Base-by-base conservation (phyloP, 345 rosid species). In the Cardamine chenopodiifolia region DNA sequence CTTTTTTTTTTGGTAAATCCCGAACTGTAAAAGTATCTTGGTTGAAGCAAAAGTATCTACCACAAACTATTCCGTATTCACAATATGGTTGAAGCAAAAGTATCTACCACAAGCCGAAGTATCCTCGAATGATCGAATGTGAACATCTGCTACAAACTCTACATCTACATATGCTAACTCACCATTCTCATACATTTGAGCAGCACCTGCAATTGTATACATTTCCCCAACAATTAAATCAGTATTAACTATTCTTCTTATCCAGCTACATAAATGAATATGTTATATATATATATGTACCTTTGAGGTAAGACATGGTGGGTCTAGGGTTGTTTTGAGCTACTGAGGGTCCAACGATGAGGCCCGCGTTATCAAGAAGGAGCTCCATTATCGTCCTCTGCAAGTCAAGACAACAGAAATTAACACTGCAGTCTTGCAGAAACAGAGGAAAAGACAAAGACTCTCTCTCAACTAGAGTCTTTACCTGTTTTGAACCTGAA, bases 101-200 rank as follows among this genome's bases (percentile, higher is more conserved):
- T 93, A 93, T 59, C 97, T 73, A 6, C 98, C 97, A 52, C 82
- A 69, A 1, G 98, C 81, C 0, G 95, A 87, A 12, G 31, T 71
- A 53, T 93, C 95, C 60, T 87, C 86, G 5, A 89, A 83, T 9
- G 86, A 90, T 69, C 91, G 80, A 66, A 93, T 85, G 58, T 93
- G 93, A 26, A 87, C 86, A 54, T 90, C 87, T 1, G 83, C 96
- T 4, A 92, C 68, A 70, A 92, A 92, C 12, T 53, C 72, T 12
- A 84, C 85, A 12, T 92, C 83, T 4, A 87, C 97, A 29, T 45
- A 75, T 0, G 95, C 98, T 12, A 89, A 69, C 14, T 89, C 95
- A 37, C 98, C 97, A 1, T 89, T 87, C 70, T 87, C 90, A 26
- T 84, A 90, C 98, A 93, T 93, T 22, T 93, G 78, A 23, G 93